Evolutionary conservation across 2,329 filamentous ascomycete species (phyloP).

Genomic region (Epichloe hybrida): DNA sequence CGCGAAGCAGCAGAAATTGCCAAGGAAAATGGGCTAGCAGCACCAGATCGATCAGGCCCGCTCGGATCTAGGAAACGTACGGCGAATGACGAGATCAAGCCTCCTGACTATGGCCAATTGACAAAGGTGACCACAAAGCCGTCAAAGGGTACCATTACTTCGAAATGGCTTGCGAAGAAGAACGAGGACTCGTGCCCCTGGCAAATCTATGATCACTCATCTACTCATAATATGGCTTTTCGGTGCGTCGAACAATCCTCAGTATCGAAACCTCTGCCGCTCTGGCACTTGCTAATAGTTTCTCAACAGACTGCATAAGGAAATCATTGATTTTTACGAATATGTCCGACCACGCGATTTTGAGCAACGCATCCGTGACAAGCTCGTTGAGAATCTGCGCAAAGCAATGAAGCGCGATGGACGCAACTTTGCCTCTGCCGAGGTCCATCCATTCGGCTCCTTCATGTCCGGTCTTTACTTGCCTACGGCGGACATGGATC

Average conservation of each 20-base stretch:
- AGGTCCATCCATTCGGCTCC: slow-evolving; percentile 74
- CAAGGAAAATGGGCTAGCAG: slow-evolving; percentile 6
- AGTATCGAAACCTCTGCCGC: not conserved
- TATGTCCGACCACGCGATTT: slow-evolving; percentile 66
- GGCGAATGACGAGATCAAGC: slow-evolving; percentile 52
- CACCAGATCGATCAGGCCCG: slow-evolving; percentile 24
- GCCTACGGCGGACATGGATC: slow-evolving; percentile 77
- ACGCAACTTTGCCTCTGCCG: slow-evolving; percentile 41
- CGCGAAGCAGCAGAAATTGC: slow-evolving; percentile 5
- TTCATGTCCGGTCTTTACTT: slow-evolving; percentile 70
- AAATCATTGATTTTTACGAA: slow-evolving; percentile 79
- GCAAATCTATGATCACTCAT: slow-evolving; percentile 41
- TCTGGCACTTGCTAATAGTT: not conserved
- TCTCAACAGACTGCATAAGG: slow-evolving; percentile 60
- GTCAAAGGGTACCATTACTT: slow-evolving; percentile 33
- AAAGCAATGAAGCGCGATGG: slow-evolving; percentile 37
- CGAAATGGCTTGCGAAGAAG: slow-evolving; percentile 35
- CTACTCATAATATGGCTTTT: slow-evolving; percentile 36
- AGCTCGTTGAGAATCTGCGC: slow-evolving; percentile 58
- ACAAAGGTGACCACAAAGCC: slow-evolving; percentile 38
- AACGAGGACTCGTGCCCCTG: slow-evolving; percentile 46
- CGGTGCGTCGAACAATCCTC: slow-evolving; percentile 34
- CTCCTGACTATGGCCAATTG: slow-evolving; percentile 35
- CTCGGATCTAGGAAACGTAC: slow-evolving; percentile 63
- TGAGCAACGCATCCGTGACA: slow-evolving; percentile 61